Evolutionary conservation across 495 filamentous ascomycete genomes (phyloP).

Genomic region (Neurospora discreta): DNA sequence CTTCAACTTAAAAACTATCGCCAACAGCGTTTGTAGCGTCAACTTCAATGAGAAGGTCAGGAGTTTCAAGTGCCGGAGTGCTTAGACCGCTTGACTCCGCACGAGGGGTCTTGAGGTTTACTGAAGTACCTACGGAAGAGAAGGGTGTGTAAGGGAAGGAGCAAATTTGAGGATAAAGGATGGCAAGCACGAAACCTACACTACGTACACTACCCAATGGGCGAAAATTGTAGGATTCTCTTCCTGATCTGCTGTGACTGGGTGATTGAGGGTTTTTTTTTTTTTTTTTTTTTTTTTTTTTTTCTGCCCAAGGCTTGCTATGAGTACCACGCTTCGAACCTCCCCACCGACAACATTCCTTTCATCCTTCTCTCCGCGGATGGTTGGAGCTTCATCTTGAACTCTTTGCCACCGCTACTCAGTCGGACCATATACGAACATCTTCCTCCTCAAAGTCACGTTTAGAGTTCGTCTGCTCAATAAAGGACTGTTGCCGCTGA

Average conservation of each 20-base stretch:
- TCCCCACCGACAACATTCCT: too few relatives aligned
- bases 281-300: neutral
- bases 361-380: neutral
- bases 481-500: conserved; percentile 22
- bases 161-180: neutral
- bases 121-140: too few relatives aligned
- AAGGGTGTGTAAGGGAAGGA: neutral
- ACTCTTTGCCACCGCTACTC: neutral
- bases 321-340: neutral
- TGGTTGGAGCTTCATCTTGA: neutral
- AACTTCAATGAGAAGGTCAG: too few relatives aligned
- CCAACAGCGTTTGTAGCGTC: too few relatives aligned
- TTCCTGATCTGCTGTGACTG: neutral
- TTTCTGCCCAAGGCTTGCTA: neutral
- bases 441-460: conserved; percentile 17
- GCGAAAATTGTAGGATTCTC: neutral
- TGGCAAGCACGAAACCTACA: neutral
- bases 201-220: neutral
- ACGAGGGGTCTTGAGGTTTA: too few relatives aligned
- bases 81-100: too few relatives aligned
- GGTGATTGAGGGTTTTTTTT: neutral
- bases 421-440: neutral
- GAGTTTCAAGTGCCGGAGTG: too few relatives aligned
- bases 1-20: too few relatives aligned
- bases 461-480: conserved; percentile 21